A percentile compares a stretch with the other conserved stretches of the same genome.
phyloP scores from a whole-genome alignment of 2,329 filamentous ascomycete genomes.

The Fusarium sp. region DNA sequence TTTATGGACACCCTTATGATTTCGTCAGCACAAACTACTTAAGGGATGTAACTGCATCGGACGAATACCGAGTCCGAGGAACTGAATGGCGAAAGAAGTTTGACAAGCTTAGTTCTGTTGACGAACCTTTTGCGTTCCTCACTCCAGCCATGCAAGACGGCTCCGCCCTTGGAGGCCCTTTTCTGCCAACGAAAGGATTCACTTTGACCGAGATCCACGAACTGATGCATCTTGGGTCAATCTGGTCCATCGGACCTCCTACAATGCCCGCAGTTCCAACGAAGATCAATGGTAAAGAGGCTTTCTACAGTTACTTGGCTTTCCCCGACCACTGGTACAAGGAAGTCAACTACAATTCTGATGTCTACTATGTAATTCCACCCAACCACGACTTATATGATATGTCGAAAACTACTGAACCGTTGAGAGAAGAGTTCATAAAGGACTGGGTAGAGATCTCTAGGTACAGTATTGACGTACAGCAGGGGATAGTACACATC shows the following conservation, averaged over 20 bases:
- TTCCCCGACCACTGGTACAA: not conserved
- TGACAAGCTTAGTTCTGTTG: not conserved
- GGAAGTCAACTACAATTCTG: not conserved
- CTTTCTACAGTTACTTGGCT: not conserved
- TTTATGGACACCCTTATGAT: not conserved
- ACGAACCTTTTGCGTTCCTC: not conserved
- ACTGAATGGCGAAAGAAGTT: not conserved
- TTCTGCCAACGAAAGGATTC: not conserved
- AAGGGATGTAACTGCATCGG: not conserved
- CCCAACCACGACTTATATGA: not conserved
- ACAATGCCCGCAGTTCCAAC: accelerated
- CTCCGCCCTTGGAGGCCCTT: not conserved
- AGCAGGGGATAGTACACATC: not conserved
- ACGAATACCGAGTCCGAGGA: not conserved
- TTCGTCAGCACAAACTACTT: not conserved
- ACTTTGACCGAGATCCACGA: not conserved
- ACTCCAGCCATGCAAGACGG: slow-evolving; percentile 15
- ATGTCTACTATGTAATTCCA: not conserved
- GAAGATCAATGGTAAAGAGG: not conserved
- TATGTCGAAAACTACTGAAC: not conserved
- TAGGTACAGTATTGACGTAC: accelerated
- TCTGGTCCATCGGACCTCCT: not conserved
- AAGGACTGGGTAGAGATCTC: accelerated
- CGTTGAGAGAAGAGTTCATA: accelerated
- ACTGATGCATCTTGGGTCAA: not conserved